These are phyloP conservation scores for Xylaria flabelliformis DNA, from an alignment of 495 filamentous ascomycete species.

Conservation along the genomic window DNA sequence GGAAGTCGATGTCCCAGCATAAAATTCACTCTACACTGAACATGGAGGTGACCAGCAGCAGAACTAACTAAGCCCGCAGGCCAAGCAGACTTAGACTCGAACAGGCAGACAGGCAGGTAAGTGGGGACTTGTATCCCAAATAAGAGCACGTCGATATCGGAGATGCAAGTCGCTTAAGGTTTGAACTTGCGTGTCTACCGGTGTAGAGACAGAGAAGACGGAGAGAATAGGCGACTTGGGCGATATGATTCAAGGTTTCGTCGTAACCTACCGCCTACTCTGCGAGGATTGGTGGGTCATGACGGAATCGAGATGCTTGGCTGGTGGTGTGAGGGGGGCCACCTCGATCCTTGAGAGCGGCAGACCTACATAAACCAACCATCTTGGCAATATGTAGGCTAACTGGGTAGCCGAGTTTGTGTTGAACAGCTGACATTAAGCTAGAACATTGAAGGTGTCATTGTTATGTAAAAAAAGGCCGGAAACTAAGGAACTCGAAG, in stretches of 20 bases:
- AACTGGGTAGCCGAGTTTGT: not conserved
- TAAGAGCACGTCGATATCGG: not conserved
- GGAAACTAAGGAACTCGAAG: not conserved
- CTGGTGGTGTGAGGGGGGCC: not conserved
- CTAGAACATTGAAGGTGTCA: not conserved
- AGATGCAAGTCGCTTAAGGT: not conserved
- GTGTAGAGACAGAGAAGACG: not conserved
- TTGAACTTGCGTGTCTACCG: not conserved
- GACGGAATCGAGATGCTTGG: constrained; percentile 22
- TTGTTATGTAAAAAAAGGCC: not conserved
- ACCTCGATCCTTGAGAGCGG: not conserved
- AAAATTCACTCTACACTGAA: not conserved
- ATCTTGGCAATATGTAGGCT: not conserved
- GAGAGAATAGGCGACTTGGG: not conserved
- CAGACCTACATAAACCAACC: not conserved
- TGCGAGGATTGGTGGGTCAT: constrained; percentile 10
- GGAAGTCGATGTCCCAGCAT: not conserved
- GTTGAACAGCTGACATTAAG: not conserved
- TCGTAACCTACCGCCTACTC: not conserved
- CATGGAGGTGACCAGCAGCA: constrained; percentile 13
- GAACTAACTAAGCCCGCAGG: not conserved
- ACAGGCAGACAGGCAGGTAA: not conserved
- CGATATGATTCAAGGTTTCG: not conserved
- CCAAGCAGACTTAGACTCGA: not conserved
- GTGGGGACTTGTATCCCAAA: not conserved